Evolutionary conservation across 257 asterid species (phyloP).

Genomic region (Henckelia pumila): DNA sequence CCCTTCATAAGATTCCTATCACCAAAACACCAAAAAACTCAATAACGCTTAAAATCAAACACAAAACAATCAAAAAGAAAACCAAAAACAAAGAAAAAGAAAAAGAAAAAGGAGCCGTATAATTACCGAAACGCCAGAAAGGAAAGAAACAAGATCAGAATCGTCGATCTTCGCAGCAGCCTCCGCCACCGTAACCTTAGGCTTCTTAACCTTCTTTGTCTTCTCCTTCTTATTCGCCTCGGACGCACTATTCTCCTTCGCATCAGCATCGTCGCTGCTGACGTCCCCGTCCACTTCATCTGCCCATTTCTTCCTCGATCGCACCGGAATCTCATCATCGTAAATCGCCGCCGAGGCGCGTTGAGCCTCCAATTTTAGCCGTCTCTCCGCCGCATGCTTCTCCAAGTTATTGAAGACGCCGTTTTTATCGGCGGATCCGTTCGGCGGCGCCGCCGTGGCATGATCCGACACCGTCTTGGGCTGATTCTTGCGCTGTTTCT

Average conservation of each 20-base stretch:
- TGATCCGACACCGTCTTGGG: conserved; percentile 30
- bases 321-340: conserved; percentile 35
- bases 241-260: conserved; percentile 39
- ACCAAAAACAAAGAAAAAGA: too few species aligned
- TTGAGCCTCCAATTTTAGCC: conserved; percentile 61
- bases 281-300: conserved; percentile 34
- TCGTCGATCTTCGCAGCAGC: conserved; percentile 78
- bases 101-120: neutral
- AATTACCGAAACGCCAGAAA: conserved; percentile 54
- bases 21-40: neutral
- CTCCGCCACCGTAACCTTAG: conserved; percentile 67
- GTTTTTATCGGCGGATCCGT: conserved; percentile 52
- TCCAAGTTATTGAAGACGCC: conserved; percentile 57
- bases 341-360: conserved; percentile 43
- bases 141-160: conserved; percentile 57
- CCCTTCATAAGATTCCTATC: conserved; percentile 71
- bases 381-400: conserved; percentile 79
- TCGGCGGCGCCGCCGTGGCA: conserved; percentile 27
- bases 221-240: conserved; percentile 64
- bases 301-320: conserved; percentile 36
- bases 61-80: neutral
- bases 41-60: neutral
- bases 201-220: conserved; percentile 68
- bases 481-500: conserved; percentile 51
- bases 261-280: conserved; percentile 38